Evolutionary conservation across 202 grass and related monocot species (phyloP).

Genomic region (Thinopyrum obtusiflorum): DNA sequence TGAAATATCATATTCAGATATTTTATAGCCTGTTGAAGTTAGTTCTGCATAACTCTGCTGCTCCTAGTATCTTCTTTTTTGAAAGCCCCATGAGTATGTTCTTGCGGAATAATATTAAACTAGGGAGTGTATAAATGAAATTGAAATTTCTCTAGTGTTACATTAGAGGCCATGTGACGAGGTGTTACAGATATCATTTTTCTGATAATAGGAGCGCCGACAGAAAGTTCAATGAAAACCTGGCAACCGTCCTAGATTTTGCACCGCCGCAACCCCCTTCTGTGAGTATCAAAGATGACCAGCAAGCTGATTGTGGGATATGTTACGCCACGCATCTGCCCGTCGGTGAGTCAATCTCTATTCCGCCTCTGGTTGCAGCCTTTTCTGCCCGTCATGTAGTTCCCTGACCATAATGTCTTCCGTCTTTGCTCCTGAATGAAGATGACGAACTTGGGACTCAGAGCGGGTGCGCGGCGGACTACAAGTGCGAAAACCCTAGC

Average conservation of each 20-base stretch:
- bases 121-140: not conserved
- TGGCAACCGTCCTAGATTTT: slow-evolving; percentile 55
- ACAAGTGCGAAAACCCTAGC: slow-evolving; percentile 70
- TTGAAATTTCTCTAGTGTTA: not conserved
- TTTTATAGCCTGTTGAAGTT: not conserved
- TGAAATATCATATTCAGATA: not conserved
- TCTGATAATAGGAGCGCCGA: slow-evolving; percentile 42
- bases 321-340: slow-evolving; percentile 73
- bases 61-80: not conserved
- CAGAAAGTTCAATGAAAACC: slow-evolving; percentile 63
- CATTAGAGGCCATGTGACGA: not conserved
- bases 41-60: not conserved
- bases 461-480: slow-evolving; percentile 58
- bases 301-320: slow-evolving; percentile 77
- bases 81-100: not conserved
- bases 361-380: not conserved
- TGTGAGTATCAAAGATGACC: slow-evolving; percentile 34
- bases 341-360: slow-evolving; percentile 36
- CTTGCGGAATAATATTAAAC: not conserved
- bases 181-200: not conserved
- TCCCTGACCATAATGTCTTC: not conserved
- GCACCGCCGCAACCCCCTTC: slow-evolving; percentile 45
- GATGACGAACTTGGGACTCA: slow-evolving; percentile 70
- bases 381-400: not conserved
- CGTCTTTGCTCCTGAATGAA: slow-evolving; percentile 47